phyloP scores from a whole-genome alignment of 371 early-diverging fungal genomes.

The Rhizopus delemar region DNA sequence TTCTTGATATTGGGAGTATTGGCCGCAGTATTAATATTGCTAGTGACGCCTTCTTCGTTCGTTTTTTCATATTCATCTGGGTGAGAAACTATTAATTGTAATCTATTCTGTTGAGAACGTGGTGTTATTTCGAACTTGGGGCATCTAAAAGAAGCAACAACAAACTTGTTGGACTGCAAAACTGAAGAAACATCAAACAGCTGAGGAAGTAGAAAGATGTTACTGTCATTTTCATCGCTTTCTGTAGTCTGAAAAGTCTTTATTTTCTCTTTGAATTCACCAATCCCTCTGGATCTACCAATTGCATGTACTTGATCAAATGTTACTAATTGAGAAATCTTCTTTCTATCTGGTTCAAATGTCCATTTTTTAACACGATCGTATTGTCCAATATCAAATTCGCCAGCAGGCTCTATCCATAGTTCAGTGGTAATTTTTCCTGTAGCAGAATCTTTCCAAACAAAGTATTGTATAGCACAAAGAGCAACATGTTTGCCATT shows the following conservation, averaged over 20 bases:
- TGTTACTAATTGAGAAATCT: slow-evolving; percentile 69
- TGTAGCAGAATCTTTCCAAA: slow-evolving; percentile 61
- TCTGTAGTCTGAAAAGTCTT: slow-evolving; percentile 1
- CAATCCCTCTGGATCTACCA: slow-evolving; percentile 47
- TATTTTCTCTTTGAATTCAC: slow-evolving; percentile 31
- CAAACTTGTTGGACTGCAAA: slow-evolving; percentile 46
- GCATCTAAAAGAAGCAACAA: slow-evolving; percentile 45
- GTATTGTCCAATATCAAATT: slow-evolving; percentile 32
- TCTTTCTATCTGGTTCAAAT: slow-evolving; percentile 58
- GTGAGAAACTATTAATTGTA: slow-evolving; percentile 7
- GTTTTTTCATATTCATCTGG: slow-evolving; percentile 2
- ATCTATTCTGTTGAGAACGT: slow-evolving; percentile 2
- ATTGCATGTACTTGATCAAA: slow-evolving; percentile 76
- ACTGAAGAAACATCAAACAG: slow-evolving; percentile 53
- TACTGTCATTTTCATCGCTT: slow-evolving; percentile 11
- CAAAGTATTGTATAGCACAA: slow-evolving; percentile 68
- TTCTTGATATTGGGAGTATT: slow-evolving; percentile 12
- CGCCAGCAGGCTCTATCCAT: slow-evolving; percentile 74
- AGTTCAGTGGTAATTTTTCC: slow-evolving; percentile 70
- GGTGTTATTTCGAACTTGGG: slow-evolving; percentile 30
- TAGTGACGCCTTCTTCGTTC: background rate
- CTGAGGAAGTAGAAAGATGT: slow-evolving; percentile 41
- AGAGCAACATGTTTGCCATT: slow-evolving; percentile 27
- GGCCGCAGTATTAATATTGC: slow-evolving; percentile 5
- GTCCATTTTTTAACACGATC: slow-evolving; percentile 54